Conservation (phyloP, 805 yeast species). For the Metschnikowia lunata region DNA sequence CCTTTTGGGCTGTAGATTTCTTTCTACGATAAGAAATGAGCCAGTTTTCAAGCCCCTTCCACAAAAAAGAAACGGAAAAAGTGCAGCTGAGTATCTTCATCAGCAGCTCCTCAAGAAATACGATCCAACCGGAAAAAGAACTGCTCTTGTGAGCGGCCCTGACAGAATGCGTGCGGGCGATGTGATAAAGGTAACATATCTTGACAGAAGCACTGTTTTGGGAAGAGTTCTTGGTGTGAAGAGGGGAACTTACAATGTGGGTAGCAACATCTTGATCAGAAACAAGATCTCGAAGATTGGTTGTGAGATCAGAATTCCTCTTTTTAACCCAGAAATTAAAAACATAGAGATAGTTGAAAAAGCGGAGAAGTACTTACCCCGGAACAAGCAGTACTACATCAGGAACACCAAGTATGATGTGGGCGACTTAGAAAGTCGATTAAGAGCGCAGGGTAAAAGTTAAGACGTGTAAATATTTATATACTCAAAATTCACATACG, state of each 20-base stretch:
- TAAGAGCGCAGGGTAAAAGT: conserved; percentile 19
- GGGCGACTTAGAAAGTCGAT: conserved; percentile 53
- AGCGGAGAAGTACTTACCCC: conserved; percentile 63
- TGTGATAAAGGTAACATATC: conserved; percentile 68
- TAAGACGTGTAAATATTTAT: conserved; percentile 5
- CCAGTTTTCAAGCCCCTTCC: conserved; percentile 51
- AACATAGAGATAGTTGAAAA: conserved; percentile 74
- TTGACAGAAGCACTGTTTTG: conserved; percentile 60
- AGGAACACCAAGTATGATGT: conserved; percentile 69
- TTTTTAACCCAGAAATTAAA: conserved; percentile 74
- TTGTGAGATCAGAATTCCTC: conserved; percentile 75
- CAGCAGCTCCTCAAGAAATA: conserved; percentile 51
- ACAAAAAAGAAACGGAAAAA: conserved; percentile 42
- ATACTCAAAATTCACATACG: conserved; percentile 1
- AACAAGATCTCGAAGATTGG: conserved; percentile 80
- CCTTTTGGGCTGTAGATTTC: neutral
- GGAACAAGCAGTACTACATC: conserved; percentile 88
- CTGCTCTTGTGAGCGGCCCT: conserved; percentile 45
- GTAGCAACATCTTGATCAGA: conserved; percentile 75
- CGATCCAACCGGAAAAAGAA: conserved; percentile 71
- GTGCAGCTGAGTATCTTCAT: conserved; percentile 42
- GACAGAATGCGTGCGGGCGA: conserved; percentile 74
- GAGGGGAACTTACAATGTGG: conserved; percentile 55
- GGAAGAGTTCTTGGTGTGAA: conserved; percentile 80
- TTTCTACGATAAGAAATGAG: conserved; percentile 7